Base-by-base conservation (phyloP, 331 rosid species). In the Stylosanthes scabra region DNA sequence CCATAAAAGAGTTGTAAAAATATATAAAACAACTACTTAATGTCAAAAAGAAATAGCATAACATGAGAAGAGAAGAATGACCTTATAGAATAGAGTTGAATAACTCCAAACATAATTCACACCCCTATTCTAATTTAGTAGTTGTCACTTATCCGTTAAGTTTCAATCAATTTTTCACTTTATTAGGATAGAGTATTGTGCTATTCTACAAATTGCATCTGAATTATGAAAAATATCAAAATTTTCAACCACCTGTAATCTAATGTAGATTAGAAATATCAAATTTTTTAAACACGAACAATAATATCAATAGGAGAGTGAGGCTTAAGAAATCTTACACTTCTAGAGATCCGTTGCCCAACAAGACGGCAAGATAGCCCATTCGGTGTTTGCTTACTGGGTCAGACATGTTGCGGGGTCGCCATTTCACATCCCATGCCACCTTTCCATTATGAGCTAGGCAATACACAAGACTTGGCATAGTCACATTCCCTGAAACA, bases 361-460 rank as follows among this genome's bases (percentile, higher is more conserved):
- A 82, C 82, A 91, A 59, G 64, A 87, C 97, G 74, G 99, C 99
- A 74, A 94, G 97, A 80, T 88, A 87, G 76, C 97, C 99, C 97
- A 94, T 87, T 63, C 85, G 87, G 66, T 82, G 87, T 85, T 84
- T 81, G 77, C 80, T 66, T 44, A 76, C 49, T 60, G 83, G 63
- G 83, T 77, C 83, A 76, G 69, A 34, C 63, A 37, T 63, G 72
- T 71, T 72, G 40, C 59, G 42, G 81, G 97, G 99, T 67, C 79
- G 83, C 99, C 99, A 94, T 82, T 94, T 94, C 80, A 90, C 86
- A 90, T 94, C 97, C 99, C 99, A 94, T 65, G 96, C 96, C 67
- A 94, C 96, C 87, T 88, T 91, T 68, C 97, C 99, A 71, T 90
- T 89, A 86, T 91, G 97, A 62, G 99, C 97, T 67, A 91, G 84